Evolutionary conservation across 129 eudicot species (phyloP).

Genomic region (Smallanthus sonchifolius): DNA sequence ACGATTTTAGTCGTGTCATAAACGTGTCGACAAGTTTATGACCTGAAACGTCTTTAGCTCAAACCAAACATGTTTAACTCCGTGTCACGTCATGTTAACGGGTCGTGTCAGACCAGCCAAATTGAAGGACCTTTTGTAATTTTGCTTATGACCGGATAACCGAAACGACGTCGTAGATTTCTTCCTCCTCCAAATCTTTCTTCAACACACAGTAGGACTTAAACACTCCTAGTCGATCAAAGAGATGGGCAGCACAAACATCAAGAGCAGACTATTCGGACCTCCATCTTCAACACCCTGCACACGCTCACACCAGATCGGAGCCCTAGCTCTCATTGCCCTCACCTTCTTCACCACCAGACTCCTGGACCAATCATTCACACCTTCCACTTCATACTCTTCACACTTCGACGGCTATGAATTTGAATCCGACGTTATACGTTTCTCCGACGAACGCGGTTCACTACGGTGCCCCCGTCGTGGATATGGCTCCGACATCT

Average conservation of each 20-base stretch:
- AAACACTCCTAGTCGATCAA: background rate
- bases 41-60: no score
- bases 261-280: constrained; percentile 37
- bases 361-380: constrained; percentile 44
- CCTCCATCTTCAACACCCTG: constrained; percentile 37
- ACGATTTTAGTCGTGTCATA: no score
- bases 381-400: constrained; percentile 26
- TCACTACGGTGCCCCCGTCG: constrained; percentile 36
- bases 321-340: constrained; percentile 56
- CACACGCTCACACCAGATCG: constrained; percentile 85
- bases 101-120: no score
- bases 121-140: background rate
- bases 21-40: no score
- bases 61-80: no score
- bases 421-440: constrained; percentile 15
- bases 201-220: background rate
- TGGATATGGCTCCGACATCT: constrained; percentile 49
- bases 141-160: background rate
- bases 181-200: constrained; percentile 15
- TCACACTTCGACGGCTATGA: background rate
- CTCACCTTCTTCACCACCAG: constrained; percentile 84
- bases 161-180: constrained; percentile 9
- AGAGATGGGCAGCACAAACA: constrained; percentile 42
- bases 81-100: no score
- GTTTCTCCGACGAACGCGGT: constrained; percentile 24